Conservation (phyloP, 768 basidiomycete genomes). For the Pisolithus marmoratus region DNA sequence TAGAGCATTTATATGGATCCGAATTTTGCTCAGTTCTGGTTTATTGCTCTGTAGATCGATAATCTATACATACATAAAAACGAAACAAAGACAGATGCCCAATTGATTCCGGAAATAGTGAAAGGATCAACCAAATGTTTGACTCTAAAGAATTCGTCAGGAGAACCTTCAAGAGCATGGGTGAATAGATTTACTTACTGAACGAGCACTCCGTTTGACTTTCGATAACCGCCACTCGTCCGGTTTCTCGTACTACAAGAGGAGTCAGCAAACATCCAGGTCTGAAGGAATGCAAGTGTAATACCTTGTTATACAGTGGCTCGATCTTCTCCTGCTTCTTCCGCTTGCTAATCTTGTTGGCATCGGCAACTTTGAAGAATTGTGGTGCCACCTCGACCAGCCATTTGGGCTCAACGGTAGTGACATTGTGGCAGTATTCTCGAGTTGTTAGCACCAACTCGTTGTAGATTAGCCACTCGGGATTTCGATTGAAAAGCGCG, state of each 20-base stretch:
- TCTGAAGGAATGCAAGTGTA: background rate
- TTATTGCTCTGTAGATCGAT: too few relatives aligned
- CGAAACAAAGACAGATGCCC: too few relatives aligned
- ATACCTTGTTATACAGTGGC: slow-evolving; percentile 83
- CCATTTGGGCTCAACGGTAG: slow-evolving; percentile 97
- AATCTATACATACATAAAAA: slow-evolving; percentile 2
- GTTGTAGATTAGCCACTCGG: slow-evolving; percentile 95
- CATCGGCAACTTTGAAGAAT: slow-evolving; percentile 98
- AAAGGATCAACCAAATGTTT: slow-evolving; percentile 73
- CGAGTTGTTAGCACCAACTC: slow-evolving; percentile 95
- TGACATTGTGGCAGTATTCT: slow-evolving; percentile 90
- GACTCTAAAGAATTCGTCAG: slow-evolving; percentile 49
- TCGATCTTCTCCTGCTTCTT: slow-evolving; percentile 97
- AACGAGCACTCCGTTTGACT: slow-evolving; percentile 85
- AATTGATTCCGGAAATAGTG: too few relatives aligned
- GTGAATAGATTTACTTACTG: slow-evolving; percentile 39
- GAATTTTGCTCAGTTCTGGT: too few relatives aligned
- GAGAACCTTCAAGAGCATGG: background rate
- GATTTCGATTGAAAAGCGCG: slow-evolving; percentile 92
- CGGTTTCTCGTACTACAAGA: slow-evolving; percentile 68
- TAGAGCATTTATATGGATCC: too few relatives aligned
- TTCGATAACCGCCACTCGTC: slow-evolving; percentile 95
- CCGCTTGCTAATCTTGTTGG: slow-evolving; percentile 94
- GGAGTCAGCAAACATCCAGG: background rate
- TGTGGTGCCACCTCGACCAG: slow-evolving; percentile 96